A percentile compares a stretch with the other conserved stretches of the same genome.
Evolutionary conservation across 345 rosid genomes (phyloP).

Genomic region (Pelargonium nanum): DNA sequence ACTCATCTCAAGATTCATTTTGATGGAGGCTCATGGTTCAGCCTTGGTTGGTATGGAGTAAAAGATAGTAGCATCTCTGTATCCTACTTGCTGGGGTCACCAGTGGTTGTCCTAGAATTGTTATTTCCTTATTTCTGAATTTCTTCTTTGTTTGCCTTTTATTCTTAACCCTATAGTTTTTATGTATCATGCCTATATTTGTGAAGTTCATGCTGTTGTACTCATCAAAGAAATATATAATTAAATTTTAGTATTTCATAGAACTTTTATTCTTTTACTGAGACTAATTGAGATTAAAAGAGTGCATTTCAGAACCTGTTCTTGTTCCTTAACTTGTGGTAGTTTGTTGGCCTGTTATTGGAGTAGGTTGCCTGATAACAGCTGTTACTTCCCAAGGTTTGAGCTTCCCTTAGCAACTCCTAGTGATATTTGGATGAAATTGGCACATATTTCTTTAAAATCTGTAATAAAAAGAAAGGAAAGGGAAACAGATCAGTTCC

Average conservation of each 20-base stretch:
- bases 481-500: constrained; percentile 3
- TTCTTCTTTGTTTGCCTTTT: background rate
- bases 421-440: constrained; percentile 15
- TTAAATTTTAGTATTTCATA: background rate
- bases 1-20: constrained; percentile 33
- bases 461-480: background rate
- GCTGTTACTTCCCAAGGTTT: constrained; percentile 20
- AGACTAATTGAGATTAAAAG: background rate
- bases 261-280: background rate
- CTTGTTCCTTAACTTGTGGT: constrained; percentile 24
- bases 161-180: background rate
- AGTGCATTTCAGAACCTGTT: background rate
- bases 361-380: constrained; percentile 17
- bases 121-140: background rate
- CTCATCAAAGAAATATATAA: background rate
- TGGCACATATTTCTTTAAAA: constrained; percentile 11
- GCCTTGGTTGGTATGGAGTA: constrained; percentile 31
- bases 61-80: constrained; percentile 32
- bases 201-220: background rate
- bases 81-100: constrained; percentile 32
- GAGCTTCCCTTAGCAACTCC: constrained; percentile 13
- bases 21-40: constrained; percentile 39
- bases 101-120: constrained; percentile 6
- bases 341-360: constrained; percentile 15
- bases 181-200: background rate